Conservation (phyloP, 306 rosid species). For the Mimosa pudica region DNA sequence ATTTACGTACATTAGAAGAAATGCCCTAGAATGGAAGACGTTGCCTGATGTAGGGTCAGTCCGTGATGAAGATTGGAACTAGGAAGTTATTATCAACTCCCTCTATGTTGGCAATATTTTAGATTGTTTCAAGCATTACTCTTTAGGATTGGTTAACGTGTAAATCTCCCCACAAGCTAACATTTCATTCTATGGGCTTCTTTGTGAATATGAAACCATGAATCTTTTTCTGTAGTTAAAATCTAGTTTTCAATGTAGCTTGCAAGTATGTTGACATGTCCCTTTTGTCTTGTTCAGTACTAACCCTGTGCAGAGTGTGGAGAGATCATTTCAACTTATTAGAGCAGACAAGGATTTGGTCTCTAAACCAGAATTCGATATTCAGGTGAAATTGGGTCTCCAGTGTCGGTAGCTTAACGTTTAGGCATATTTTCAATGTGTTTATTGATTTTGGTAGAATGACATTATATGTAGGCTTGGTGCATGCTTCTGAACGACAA, state of each 20-base stretch:
- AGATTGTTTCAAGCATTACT: neutral
- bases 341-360: conserved; percentile 77
- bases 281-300: conserved; percentile 52
- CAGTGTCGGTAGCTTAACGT: conserved; percentile 29
- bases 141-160: neutral
- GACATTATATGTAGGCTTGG: conserved; percentile 71
- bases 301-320: conserved; percentile 86
- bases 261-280: conserved; percentile 20
- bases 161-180: conserved; percentile 21
- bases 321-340: conserved; percentile 78
- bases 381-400: conserved; percentile 70
- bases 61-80: neutral
- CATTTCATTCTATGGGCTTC: conserved; percentile 12
- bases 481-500: conserved; percentile 98
- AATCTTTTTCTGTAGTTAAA: conserved; percentile 2
- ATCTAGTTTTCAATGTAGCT: conserved; percentile 6
- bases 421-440: neutral
- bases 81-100: neutral
- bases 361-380: conserved; percentile 74
- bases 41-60: neutral
- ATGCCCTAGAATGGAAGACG: neutral
- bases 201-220: neutral
- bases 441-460: conserved; percentile 33
- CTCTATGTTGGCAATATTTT: neutral
- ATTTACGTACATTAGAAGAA: neutral